A percentile compares a stretch with the other conserved stretches of the same genome.
Conservation (phyloP, 2,329 filamentous ascomycete species). For the Scleromitrula shiraiana region DNA sequence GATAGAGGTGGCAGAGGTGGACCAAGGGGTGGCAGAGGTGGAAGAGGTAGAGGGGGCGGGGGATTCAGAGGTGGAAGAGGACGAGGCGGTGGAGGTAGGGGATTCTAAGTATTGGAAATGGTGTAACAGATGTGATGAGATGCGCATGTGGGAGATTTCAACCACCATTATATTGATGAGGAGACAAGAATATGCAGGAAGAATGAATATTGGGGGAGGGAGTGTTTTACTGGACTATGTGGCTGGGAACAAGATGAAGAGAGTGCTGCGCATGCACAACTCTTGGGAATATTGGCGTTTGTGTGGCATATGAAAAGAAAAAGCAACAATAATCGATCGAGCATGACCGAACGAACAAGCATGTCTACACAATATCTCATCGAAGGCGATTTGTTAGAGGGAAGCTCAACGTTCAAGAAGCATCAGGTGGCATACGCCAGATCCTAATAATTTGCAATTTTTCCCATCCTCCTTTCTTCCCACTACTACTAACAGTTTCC, state of each 20-base stretch:
- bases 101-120: conserved; percentile 21
- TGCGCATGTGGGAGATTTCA: neutral
- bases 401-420: too few species aligned
- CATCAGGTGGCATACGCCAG: conserved; percentile 45
- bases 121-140: too few species aligned
- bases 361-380: neutral
- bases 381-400: too few species aligned
- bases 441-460: conserved; percentile 83
- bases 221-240: too few species aligned
- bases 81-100: conserved; percentile 40
- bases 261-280: conserved; percentile 1
- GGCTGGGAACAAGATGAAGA: neutral
- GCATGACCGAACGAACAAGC: conserved; percentile 1
- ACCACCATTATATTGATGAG: neutral
- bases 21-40: conserved; percentile 39
- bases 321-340: conserved; percentile 9
- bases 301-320: conserved; percentile 14
- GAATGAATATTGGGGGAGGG: too few species aligned
- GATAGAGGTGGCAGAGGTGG: conserved; percentile 37
- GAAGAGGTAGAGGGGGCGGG: conserved; percentile 45
- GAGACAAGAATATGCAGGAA: neutral
- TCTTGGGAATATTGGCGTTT: conserved; percentile 17
- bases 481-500: conserved; percentile 73
- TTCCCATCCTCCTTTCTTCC: conserved; percentile 88
- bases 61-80: conserved; percentile 45